Evolutionary conservation across 108 stramenopile species (phyloP).

Genomic region (Pseudonitzschia pungens): DNA sequence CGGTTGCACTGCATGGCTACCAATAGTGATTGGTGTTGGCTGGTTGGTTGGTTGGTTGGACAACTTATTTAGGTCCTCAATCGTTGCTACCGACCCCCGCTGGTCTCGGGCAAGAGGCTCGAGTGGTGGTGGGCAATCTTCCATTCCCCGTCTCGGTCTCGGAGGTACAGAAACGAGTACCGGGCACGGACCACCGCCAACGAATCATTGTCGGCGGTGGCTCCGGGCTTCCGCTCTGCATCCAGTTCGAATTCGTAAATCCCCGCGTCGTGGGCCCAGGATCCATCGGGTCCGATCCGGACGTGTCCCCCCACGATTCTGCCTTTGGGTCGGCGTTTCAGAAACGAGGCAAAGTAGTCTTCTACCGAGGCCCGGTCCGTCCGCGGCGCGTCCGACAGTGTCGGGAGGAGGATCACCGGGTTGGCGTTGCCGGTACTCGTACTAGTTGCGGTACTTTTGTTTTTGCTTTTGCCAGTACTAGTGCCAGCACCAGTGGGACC

Average conservation of each 20-base stretch:
- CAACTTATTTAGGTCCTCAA: too few species aligned
- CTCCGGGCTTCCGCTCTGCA: not conserved
- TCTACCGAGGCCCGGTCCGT: conserved; percentile 39
- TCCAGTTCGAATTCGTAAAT: conserved; percentile 64
- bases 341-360: conserved; percentile 48
- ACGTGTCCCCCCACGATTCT: conserved; percentile 51
- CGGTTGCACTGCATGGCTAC: too few species aligned
- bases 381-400: conserved; percentile 47
- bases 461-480: too few species aligned
- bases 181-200: conserved; percentile 39
- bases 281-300: conserved; percentile 45
- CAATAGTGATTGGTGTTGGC: too few species aligned
- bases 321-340: conserved; percentile 52
- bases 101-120: conserved; percentile 54
- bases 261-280: conserved; percentile 49
- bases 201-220: not conserved
- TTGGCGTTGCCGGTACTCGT: not conserved
- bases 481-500: too few species aligned
- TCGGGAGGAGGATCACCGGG: conserved; percentile 37
- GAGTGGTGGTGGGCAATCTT: conserved; percentile 74
- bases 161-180: conserved; percentile 56
- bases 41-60: too few species aligned
- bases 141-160: conserved; percentile 53
- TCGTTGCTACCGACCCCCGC: not conserved
- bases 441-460: too few species aligned